A percentile compares a stretch with the other conserved stretches of the same genome.
Evolutionary conservation across 805 yeast species (phyloP).

Genomic region (Lipomyces mesembrius): DNA sequence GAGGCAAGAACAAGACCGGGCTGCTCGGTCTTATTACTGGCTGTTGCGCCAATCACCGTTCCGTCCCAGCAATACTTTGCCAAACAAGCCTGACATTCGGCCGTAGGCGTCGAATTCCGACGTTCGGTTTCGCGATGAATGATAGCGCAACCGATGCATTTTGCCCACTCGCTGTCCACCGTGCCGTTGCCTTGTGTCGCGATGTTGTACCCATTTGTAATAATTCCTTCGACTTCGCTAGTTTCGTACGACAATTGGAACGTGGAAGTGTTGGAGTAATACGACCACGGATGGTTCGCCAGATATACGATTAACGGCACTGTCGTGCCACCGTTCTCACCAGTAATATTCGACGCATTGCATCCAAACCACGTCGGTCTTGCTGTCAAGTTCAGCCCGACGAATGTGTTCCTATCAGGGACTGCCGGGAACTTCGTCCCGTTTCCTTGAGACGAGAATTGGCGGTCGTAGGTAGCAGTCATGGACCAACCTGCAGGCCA

Average conservation of each 20-base stretch:
- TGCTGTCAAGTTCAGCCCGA: slow-evolving; percentile 62
- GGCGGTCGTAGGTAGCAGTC: slow-evolving; percentile 62
- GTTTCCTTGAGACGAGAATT: slow-evolving; percentile 57
- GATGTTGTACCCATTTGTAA: slow-evolving; percentile 77
- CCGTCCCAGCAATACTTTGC: slow-evolving; percentile 82
- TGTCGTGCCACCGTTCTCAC: slow-evolving; percentile 49
- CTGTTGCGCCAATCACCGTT: slow-evolving; percentile 27
- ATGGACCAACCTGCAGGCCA: slow-evolving; percentile 73
- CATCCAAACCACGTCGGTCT: slow-evolving; percentile 86
- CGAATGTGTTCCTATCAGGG: slow-evolving; percentile 68
- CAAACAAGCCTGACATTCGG: slow-evolving; percentile 76
- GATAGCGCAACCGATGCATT: slow-evolving; percentile 85
- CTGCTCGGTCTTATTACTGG: slow-evolving; percentile 18
- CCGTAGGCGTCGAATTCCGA: slow-evolving; percentile 60
- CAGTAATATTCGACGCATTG: slow-evolving; percentile 64
- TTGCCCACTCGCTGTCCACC: slow-evolving; percentile 67
- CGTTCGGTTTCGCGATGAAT: slow-evolving; percentile 81
- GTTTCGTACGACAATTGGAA: slow-evolving; percentile 66
- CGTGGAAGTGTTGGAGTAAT: slow-evolving; percentile 71
- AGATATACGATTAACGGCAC: slow-evolving; percentile 81
- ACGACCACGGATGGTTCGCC: slow-evolving; percentile 72
- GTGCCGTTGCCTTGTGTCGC: slow-evolving; percentile 73
- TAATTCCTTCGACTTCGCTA: slow-evolving; percentile 62
- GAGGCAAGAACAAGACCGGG: slow-evolving; percentile 11
- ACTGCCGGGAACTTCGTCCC: slow-evolving; percentile 78